Evolutionary conservation across 805 yeast species (phyloP), one percentile per base, ranked within the genome.

Genomic region (Schizosaccharomyces cryophilus): DNA sequence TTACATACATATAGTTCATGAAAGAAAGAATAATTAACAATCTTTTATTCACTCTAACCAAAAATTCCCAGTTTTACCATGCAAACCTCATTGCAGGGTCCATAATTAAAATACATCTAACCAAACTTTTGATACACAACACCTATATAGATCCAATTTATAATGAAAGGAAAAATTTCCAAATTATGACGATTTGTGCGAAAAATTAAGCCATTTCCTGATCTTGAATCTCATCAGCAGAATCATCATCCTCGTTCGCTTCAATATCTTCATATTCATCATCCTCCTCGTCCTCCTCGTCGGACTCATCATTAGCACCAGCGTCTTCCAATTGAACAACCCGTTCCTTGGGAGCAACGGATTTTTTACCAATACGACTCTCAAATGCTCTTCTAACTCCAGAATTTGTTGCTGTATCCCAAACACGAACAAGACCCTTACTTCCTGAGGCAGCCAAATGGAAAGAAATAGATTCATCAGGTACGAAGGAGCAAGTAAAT

Each of bases 401-500:
- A 64, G 80, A 75, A 73, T 93, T 93, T 61, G 87, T 79, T 70
- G 89, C 85, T 7, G 83, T 78, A 73, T 93, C 97, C 95, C 96
- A 93, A 74, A 93, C 78, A 74, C 88, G 89, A 71, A 93, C 75
- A 15, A 85, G 84, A 19, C 88, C 84, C 61, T 78, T 77, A 54
- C 85, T 87, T 68, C 98, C 98, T 66, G 96, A 97, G 64, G 87
- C 78, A 24, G 82, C 82, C 64, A 93, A 70, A 3, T 60, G 61
- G 69, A 84, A 80, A 64, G 96, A 96, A 2, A 88, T 81, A 58
- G 84, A 85, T 62, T 79, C 73, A 71, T 93, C 97, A 59, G 87
- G 84, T 2, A 95, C 93, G 75, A 88, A 93, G 9, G 84, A 73
- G 11, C 86, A 75, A 3, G 87, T 77, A 66, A 93, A 79, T 24